Conservation (phyloP, 108 stramenopile species). For the Cyclotella baltica region DNA sequence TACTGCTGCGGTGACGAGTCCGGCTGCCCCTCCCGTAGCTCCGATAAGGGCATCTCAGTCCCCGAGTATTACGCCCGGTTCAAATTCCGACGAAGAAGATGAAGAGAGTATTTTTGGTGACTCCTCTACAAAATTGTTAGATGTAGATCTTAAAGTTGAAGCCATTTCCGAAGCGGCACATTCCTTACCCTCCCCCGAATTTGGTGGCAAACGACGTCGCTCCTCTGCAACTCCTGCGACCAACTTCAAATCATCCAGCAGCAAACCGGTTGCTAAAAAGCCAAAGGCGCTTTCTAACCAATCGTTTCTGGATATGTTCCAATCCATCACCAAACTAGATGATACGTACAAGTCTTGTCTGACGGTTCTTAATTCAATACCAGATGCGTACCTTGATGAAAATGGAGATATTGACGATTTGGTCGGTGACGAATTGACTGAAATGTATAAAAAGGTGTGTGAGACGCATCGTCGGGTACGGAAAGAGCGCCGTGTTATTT, state of each 20-base stretch:
- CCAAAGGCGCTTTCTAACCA: conserved; percentile 43
- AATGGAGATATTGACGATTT: conserved; percentile 39
- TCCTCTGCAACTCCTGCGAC: conserved; percentile 22
- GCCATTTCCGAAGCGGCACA: conserved; percentile 23
- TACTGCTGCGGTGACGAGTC: not conserved
- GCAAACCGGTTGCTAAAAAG: conserved; percentile 19
- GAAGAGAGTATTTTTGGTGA: conserved; percentile 65
- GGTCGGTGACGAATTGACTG: conserved; percentile 52
- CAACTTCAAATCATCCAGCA: conserved; percentile 13
- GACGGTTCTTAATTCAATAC: conserved; percentile 29
- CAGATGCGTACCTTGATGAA: conserved; percentile 33
- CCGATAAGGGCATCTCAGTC: not conserved
- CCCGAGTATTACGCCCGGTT: conserved; percentile 27
- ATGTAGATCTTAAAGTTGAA: conserved; percentile 59
- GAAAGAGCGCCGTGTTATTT: conserved; percentile 57
- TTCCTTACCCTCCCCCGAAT: conserved; percentile 6
- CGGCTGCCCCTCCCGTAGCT: conserved; percentile 9
- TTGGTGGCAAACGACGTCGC: conserved; percentile 61
- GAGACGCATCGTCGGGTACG: conserved; percentile 44
- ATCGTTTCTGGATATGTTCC: conserved; percentile 38
- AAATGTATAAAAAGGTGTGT: conserved; percentile 62
- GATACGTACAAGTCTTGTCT: conserved; percentile 46
- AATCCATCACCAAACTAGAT: conserved; percentile 39
- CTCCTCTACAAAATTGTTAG: conserved; percentile 36
- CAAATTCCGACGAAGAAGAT: conserved; percentile 37